phyloP scores from a whole-genome alignment of 2,329 filamentous ascomycete species.

The Aspergillus alliaceus region DNA sequence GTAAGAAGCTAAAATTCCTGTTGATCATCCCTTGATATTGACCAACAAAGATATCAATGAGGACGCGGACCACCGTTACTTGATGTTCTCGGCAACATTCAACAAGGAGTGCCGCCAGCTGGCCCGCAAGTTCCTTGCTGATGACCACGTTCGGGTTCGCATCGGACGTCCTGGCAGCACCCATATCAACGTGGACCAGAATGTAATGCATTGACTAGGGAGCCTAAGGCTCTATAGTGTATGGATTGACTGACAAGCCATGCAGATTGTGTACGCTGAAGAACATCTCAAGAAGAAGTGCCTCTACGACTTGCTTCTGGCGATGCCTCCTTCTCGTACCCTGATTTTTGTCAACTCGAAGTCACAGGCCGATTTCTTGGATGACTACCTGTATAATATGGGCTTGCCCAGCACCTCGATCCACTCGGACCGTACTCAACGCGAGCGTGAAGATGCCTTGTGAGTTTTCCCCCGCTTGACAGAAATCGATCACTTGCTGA shows the following conservation, averaged over 20 bases:
- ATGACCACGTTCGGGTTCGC: constrained; percentile 74
- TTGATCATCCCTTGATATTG: constrained; percentile 7
- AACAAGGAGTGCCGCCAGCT: constrained; percentile 75
- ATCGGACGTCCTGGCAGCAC: constrained; percentile 85
- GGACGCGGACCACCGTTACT: constrained; percentile 65
- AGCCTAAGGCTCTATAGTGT: background rate
- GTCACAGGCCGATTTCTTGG: constrained; percentile 73
- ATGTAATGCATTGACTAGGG: constrained; percentile 33
- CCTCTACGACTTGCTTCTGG: constrained; percentile 70
- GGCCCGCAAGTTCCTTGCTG: constrained; percentile 72
- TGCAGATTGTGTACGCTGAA: constrained; percentile 65
- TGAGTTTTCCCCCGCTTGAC: constrained; percentile 39
- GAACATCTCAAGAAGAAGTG: constrained; percentile 66
- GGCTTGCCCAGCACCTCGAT: constrained; percentile 83
- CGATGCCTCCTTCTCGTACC: constrained; percentile 71
- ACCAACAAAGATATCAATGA: constrained; percentile 65
- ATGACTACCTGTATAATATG: constrained; percentile 82
- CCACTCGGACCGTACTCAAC: constrained; percentile 81
- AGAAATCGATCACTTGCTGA: background rate
- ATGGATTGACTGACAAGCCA: background rate
- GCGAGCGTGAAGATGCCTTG: constrained; percentile 89
- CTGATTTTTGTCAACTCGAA: constrained; percentile 90
- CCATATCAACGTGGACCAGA: constrained; percentile 79
- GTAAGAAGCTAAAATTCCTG: constrained; percentile 54
- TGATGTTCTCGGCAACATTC: constrained; percentile 96